Percentiles rank a stretch among this genome's conserved stretches.
Conservation (phyloP, 108 stramenopile genomes). For the Fistulifera solaris region DNA sequence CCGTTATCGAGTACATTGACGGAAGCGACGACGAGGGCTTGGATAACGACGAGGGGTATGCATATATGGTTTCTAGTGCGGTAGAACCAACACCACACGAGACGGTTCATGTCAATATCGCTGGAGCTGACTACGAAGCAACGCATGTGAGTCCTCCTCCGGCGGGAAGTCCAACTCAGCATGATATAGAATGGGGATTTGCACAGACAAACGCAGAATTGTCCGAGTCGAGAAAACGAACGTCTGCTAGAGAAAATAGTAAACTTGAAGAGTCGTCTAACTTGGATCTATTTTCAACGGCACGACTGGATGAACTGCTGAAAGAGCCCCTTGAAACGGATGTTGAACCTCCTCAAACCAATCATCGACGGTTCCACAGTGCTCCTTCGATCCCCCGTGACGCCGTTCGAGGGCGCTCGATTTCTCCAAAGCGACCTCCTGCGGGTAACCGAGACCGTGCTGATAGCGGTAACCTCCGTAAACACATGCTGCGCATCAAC, state of each 20-base stretch:
- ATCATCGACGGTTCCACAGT: constrained; percentile 29
- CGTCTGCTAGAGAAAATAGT: background rate
- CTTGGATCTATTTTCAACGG: background rate
- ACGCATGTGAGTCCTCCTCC: background rate
- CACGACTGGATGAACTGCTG: constrained; percentile 9
- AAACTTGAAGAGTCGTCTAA: background rate
- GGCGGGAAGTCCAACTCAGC: background rate
- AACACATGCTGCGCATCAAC: constrained; percentile 20
- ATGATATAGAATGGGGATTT: background rate
- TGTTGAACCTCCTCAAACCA: background rate
- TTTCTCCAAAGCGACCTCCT: background rate
- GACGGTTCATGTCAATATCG: background rate
- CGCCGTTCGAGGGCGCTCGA: background rate
- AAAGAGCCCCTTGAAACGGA: constrained; percentile 6
- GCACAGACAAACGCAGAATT: background rate
- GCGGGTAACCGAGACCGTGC: background rate
- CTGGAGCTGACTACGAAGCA: background rate
- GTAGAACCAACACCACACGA: background rate
- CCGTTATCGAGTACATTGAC: constrained; percentile 26
- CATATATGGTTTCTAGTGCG: background rate
- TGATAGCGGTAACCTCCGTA: constrained; percentile 2
- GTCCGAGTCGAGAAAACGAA: background rate
- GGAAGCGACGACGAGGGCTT: constrained; percentile 11
- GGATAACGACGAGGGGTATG: background rate
- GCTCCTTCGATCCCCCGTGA: constrained; percentile 11